Evolutionary conservation across 345 rosid genomes (phyloP), one percentile per base, ranked within the genome.

Genomic region (Excoecaria cochinchinensis): DNA sequence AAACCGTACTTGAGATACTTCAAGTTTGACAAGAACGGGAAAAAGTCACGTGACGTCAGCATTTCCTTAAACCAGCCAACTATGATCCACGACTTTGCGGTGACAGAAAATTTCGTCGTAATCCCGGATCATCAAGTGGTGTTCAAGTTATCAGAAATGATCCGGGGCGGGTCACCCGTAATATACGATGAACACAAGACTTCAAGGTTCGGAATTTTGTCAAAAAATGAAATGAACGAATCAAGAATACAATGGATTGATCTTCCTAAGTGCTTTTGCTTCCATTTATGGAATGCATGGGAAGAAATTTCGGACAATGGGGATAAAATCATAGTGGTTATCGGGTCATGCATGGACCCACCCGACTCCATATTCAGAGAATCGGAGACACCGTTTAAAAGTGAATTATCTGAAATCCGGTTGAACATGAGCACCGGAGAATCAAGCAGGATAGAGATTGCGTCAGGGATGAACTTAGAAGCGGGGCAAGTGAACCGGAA

Each of bases 221-320:
- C 81, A 0, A 89, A 77, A 77, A 62, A 82, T 50, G 90, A 85
- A n/a, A 50, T 1, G 13, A 77, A 80, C 48, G 89, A 83, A 5
- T 86, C 89, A 0, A 74, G 68, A 14, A 82, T 91, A 19, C 74
- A 12, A 51, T 91, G 96, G 97, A 31, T 91, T 15, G 85, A 87
- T 8, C 90, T 82, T 19, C 90, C 92, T 0, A 76, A 74, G 66
- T 86, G 89, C 50, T 90, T 90, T 52, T 90, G 93, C 76, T 89
- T 92, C 77, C 97, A 92, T 83, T 65, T 91, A 22, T 91, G 87
- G 88, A 93, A 91, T 64, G 89, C 94, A 22, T 91, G 98, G 98
- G 97, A 93, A 60, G 96, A 88, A 77, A 77, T 0, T 22, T 69
- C 75, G 3, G 77, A 67, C 1, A 65, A 70, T 3, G 88, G 89